A percentile compares a stretch with the other conserved stretches of the same genome.
Conservation (phyloP, 257 asterid species). For the Paulownia fortunei region DNA sequence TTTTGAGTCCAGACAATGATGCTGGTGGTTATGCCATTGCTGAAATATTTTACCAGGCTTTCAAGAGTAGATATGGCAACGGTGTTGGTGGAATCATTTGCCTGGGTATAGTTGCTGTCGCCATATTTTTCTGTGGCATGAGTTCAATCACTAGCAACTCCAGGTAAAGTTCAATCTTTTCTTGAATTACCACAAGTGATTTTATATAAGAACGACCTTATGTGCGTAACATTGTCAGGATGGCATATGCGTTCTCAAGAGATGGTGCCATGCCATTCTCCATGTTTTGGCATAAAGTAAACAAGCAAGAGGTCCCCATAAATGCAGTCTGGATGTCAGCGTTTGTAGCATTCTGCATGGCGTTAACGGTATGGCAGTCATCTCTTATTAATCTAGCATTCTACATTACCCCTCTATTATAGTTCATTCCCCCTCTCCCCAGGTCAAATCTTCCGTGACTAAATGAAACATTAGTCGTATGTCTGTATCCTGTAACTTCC, state of each 20-base stretch:
- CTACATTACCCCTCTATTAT: not conserved
- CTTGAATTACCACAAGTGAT: not conserved
- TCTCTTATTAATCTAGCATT: conserved; percentile 1
- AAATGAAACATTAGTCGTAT: not conserved
- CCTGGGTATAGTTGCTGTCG: conserved; percentile 73
- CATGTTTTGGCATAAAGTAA: conserved; percentile 81
- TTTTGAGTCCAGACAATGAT: conserved; percentile 65
- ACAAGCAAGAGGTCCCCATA: conserved; percentile 83
- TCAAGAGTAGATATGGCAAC: conserved; percentile 77
- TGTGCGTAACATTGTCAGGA: conserved; percentile 47
- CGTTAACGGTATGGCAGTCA: conserved; percentile 67
- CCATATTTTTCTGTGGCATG: conserved; percentile 95
- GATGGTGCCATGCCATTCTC: conserved; percentile 99
- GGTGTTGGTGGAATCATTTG: conserved; percentile 87
- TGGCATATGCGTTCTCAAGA: conserved; percentile 96
- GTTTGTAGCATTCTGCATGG: conserved; percentile 94
- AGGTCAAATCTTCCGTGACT: not conserved
- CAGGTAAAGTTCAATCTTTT: conserved; percentile 52
- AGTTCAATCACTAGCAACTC: conserved; percentile 95
- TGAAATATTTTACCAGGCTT: conserved; percentile 75
- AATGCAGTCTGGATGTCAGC: conserved; percentile 93
- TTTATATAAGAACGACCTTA: not conserved
- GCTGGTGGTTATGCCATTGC: conserved; percentile 98
- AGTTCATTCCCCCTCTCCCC: not conserved
- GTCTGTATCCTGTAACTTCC: too few species aligned